Evolutionary conservation across 208 protist species (phyloP), one percentile per base, ranked within the genome.

Genomic region (Leishmania major): DNA sequence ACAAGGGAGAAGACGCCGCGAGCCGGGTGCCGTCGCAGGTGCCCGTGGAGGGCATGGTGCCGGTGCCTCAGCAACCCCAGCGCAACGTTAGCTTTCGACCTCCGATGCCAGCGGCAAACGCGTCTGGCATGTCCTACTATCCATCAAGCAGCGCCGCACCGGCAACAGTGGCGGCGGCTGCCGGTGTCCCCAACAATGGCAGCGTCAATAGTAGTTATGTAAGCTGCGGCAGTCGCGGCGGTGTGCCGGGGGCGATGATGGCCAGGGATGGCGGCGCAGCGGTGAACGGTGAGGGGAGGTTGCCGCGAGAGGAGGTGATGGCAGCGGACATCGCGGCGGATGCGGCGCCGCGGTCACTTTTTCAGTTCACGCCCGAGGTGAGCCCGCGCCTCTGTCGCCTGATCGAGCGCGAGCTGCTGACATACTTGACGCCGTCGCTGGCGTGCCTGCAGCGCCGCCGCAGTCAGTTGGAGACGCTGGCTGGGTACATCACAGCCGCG

Each of bases 291-390:
- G 81, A 72, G 70, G 53, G 37, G 75, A 37, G 25, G 80, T 55
- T 59, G 19, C 28, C 25, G 15, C 49, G 57, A 62, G 59, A 49
- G 28, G 55, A 74, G 51, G 70, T 69, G 66, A n/a, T 67, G 51
- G 70, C 79, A 8, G 79, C 71, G 5, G 79, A 67, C 35, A 17
- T 67, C 22, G 79, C 79, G 25, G 79, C 71, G 22, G 79, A 67
- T 51, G 77, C 77, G 31, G 49, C 62, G 13, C n/a, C 37, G 25
- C 37, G 43, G 19, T 37, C 64, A 17, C 3, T 35, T 62, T 62
- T 81, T 25, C 43, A 77, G 67, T 94, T 94, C 79, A 95, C 94
- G 0, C 91, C 91, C 3, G 92, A 95, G 79, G 90, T 97, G 57
- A 87, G 80, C 64, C 81, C 81, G 13, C 60, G 77, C 13, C 86